Percentiles rank a stretch among this genome's conserved stretches.
phyloP scores from a whole-genome alignment of 2,329 filamentous ascomycete species.

The Aspergillus pseudoterreus region DNA sequence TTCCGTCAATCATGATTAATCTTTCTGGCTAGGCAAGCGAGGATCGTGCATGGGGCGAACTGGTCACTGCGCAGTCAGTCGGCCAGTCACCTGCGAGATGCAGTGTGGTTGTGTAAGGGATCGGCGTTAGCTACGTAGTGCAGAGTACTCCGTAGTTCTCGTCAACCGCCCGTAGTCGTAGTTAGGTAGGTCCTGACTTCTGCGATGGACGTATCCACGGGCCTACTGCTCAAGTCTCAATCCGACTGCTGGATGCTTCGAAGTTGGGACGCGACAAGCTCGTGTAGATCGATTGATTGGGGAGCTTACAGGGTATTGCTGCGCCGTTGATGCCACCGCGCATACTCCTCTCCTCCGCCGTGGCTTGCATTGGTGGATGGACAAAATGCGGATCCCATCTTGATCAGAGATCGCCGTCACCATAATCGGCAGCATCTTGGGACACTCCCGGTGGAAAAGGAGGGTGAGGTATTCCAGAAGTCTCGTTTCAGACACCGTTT shows the following conservation, averaged over 20 bases:
- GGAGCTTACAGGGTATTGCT: not conserved
- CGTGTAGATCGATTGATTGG: not conserved
- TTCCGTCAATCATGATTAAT: conserved; percentile 4
- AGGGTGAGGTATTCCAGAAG: conserved; percentile 10
- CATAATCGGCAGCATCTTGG: not conserved
- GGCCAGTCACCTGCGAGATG: conserved; percentile 15
- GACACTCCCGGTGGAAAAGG: not conserved
- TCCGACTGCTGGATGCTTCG: too few relatives aligned
- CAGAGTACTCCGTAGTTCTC: conserved; percentile 6
- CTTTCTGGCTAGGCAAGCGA: conserved; percentile 8
- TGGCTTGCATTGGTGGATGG: conserved; percentile 2
- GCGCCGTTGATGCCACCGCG: not conserved
- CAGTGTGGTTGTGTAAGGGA: conserved; percentile 12
- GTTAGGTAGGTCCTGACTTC: not conserved
- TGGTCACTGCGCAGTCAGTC: conserved; percentile 4
- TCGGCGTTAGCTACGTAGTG: conserved; percentile 1
- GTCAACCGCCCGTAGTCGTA: not conserved
- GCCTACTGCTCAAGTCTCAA: too few relatives aligned
- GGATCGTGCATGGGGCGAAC: conserved; percentile 10
- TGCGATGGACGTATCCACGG: too few relatives aligned
- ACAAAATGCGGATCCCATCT: conserved; percentile 5
- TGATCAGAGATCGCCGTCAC: not conserved
- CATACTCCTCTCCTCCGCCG: conserved; percentile 1
- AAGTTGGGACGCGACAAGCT: too few relatives aligned
- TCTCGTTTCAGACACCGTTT: not conserved